Percentiles rank a stretch among this genome's conserved stretches.
Evolutionary conservation across 345 rosid genomes (phyloP).

Genomic region (Eucalyptus cloeziana): DNA sequence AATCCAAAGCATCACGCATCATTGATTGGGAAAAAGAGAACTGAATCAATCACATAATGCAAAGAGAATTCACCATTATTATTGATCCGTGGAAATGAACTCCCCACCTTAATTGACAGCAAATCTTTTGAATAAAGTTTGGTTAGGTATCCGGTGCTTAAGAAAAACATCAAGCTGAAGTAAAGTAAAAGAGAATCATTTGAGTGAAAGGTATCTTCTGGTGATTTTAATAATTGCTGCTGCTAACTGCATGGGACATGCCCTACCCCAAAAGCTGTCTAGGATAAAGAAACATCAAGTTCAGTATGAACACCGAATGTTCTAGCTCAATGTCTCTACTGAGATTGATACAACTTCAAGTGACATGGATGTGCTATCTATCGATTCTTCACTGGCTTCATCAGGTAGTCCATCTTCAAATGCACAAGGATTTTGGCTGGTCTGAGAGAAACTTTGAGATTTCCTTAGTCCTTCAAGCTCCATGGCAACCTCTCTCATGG

Average conservation of each 20-base stretch:
- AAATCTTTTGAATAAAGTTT: not conserved
- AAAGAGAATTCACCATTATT: not conserved
- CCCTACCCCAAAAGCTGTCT: not conserved
- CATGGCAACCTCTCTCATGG: conserved; percentile 10
- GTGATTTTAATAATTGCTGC: not conserved
- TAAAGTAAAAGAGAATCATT: not conserved
- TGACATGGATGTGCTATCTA: not conserved
- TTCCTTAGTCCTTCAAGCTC: conserved; percentile 2
- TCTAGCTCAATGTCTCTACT: not conserved
- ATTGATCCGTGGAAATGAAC: not conserved
- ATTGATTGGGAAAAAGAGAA: not conserved
- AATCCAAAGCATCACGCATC: not conserved
- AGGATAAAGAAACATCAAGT: not conserved
- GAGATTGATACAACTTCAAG: not conserved
- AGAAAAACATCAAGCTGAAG: not conserved
- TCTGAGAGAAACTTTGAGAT: not conserved
- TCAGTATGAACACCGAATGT: not conserved
- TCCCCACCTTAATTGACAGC: not conserved
- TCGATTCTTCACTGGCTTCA: not conserved
- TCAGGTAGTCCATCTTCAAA: not conserved
- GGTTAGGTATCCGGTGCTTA: not conserved
- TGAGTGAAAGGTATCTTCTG: not conserved
- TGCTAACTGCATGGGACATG: not conserved
- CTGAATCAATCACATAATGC: not conserved
- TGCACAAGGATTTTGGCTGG: not conserved